Evolutionary conservation across 306 rosid species (phyloP).

Genomic region (Acacia confusa): DNA sequence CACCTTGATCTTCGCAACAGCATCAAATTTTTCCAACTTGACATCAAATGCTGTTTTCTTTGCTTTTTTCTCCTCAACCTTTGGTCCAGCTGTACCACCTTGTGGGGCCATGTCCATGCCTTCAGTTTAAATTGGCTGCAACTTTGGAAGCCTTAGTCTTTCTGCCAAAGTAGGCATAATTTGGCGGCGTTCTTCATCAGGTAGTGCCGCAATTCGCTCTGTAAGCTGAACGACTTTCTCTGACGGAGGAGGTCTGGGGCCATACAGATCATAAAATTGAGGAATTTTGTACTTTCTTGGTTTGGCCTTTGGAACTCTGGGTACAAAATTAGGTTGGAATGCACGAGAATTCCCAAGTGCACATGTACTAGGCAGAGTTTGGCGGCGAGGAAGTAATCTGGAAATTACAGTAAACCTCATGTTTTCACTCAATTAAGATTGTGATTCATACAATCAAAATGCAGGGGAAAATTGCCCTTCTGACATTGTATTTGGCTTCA

Average conservation of each 20-base stretch:
- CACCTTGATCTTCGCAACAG: constrained; percentile 56
- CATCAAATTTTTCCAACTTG: constrained; percentile 52
- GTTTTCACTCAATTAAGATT: constrained; percentile 29
- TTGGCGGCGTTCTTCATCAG: constrained; percentile 46
- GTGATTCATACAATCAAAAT: constrained; percentile 27
- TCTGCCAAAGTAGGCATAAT: constrained; percentile 50
- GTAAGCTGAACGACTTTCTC: constrained; percentile 50
- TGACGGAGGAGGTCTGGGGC: constrained; percentile 54
- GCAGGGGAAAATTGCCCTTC: neutral
- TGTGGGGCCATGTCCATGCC: constrained; percentile 48
- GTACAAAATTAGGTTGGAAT: constrained; percentile 38
- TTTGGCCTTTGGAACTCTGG: constrained; percentile 40
- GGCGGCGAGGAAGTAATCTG: constrained; percentile 33
- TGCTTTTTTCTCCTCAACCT: constrained; percentile 50
- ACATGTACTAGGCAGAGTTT: neutral
- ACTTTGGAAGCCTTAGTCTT: constrained; percentile 45
- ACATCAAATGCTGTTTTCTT: constrained; percentile 57
- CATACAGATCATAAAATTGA: constrained; percentile 47
- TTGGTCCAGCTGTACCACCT: constrained; percentile 35
- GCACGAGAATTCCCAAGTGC: constrained; percentile 39
- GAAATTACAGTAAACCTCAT: constrained; percentile 47
- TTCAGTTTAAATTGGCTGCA: constrained; percentile 53
- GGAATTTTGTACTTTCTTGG: constrained; percentile 49
- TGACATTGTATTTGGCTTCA: constrained; percentile 11
- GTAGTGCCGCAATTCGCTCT: constrained; percentile 39